Base-by-base conservation (phyloP, 176 grass and related monocot species). In the Chloris gayana region DNA sequence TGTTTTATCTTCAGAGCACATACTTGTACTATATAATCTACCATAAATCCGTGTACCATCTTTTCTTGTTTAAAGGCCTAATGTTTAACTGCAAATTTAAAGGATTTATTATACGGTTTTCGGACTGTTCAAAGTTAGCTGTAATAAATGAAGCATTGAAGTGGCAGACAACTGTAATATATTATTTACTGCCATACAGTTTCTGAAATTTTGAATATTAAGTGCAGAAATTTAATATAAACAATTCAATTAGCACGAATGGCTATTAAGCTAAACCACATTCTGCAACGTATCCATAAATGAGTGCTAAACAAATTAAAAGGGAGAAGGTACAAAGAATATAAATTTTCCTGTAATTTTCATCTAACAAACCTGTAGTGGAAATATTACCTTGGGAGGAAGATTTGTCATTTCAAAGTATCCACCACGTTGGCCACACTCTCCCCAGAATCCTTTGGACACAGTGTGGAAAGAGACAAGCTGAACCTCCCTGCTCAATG, bases 371-470 rank as follows among this genome's bases (percentile, higher is more conserved):
- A 82, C 60, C 60, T 84, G 38, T 25, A 81, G 53, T 69, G 31
- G 10, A 30, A 37, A 77, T 56, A 69, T 75, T 86, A 99, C 97
- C 88, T 99, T 91, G 59, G 87, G 84, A 84, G 97, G 64, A 76
- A 99, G 76, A 79, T 99, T 99, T 70, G 97, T 99, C 97, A 99
- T 99, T 87, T 99, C 97, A 77, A 99, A 99, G 81, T 99, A 99
- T 69, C 97, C 93, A n/a, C 97, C 97, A 85, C 97, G 97, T 66
- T 96, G 97, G 64, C 97, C 97, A 83, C 97, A 99, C 75, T 99
- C 97, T n/a, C 97, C 97, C 97, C 97, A 99, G 50, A 90, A 93
- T 66, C 97, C 97, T 87, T 99, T 99, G 18, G 97, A 99, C 63
- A 99, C 97, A 26, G 97, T 99, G 82, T 96, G 97, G 85, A 96